These are phyloP conservation scores for Rhizopus stolonifer DNA, from an alignment of 371 early-diverging fungal genomes.

Conservation along the genomic window DNA sequence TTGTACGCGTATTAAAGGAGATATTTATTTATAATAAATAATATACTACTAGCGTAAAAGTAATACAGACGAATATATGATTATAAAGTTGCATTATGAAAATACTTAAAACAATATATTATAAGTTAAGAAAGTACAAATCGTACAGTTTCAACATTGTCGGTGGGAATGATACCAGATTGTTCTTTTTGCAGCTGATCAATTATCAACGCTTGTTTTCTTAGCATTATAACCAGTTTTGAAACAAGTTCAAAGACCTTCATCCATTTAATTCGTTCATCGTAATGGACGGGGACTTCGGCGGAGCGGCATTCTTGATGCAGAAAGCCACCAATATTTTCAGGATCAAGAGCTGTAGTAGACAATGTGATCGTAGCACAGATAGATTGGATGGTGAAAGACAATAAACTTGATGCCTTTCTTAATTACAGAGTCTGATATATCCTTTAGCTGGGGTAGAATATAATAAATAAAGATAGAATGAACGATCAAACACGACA, in stretches of 20 bases:
- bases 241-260: conserved; percentile 20
- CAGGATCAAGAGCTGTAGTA: conserved; percentile 13
- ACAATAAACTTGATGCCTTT: conserved; percentile 7
- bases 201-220: conserved; percentile 17
- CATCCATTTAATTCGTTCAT: conserved; percentile 15
- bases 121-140: too few relatives aligned
- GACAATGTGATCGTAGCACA: conserved; percentile 12
- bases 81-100: too few relatives aligned
- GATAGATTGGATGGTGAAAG: conserved; percentile 10
- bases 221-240: conserved; percentile 18
- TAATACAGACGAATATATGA: not conserved
- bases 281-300: conserved; percentile 11
- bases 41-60: not conserved
- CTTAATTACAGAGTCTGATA: too few relatives aligned
- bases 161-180: conserved; percentile 18
- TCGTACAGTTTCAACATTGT: conserved; percentile 16
- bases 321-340: conserved; percentile 10
- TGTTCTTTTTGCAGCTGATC: conserved; percentile 22
- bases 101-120: too few relatives aligned
- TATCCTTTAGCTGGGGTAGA: too few relatives aligned
- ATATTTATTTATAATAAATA: not conserved
- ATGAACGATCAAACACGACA: too few relatives aligned
- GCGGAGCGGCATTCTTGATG: conserved; percentile 9
- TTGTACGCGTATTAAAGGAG: conserved; percentile 1
- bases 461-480: too few relatives aligned